phyloP scores from a whole-genome alignment of 805 yeast species.

The Ogataea paraovalis region DNA sequence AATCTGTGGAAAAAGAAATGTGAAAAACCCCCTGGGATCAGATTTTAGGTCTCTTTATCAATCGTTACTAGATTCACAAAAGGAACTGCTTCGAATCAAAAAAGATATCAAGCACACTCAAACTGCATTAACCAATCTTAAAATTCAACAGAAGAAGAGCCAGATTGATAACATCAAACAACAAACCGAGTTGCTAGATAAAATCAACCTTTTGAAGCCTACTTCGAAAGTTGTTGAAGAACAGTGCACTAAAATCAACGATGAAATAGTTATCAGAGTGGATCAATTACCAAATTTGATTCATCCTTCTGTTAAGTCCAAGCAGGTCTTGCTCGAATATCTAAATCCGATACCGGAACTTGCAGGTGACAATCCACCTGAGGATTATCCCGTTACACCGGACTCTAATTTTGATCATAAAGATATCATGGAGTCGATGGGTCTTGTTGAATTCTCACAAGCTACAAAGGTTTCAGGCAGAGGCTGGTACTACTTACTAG shows the following conservation, averaged over 20 bases:
- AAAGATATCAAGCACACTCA: slow-evolving; percentile 21
- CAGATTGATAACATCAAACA: slow-evolving; percentile 6
- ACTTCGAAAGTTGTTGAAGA: slow-evolving; percentile 27
- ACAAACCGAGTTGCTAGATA: slow-evolving; percentile 10
- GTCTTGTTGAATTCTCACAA: slow-evolving; percentile 61
- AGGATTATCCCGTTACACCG: slow-evolving; percentile 16
- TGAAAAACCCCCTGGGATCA: slow-evolving; percentile 21
- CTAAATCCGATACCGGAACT: slow-evolving; percentile 42
- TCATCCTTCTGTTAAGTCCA: slow-evolving; percentile 41
- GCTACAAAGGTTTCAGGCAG: slow-evolving; percentile 77
- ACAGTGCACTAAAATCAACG: slow-evolving; percentile 29
- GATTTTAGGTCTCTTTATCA: slow-evolving; percentile 21
- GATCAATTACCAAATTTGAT: slow-evolving; percentile 63
- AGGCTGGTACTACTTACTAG: slow-evolving; percentile 84
- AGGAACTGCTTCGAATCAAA: slow-evolving; percentile 16
- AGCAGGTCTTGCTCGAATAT: slow-evolving; percentile 45
- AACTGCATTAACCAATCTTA: slow-evolving; percentile 15
- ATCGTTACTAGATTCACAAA: slow-evolving; percentile 18
- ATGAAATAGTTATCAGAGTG: slow-evolving; percentile 35
- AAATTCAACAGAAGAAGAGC: slow-evolving; percentile 14
- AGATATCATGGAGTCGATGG: slow-evolving; percentile 61
- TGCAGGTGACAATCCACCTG: neutral
- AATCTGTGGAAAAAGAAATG: slow-evolving; percentile 33
- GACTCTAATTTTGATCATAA: slow-evolving; percentile 53
- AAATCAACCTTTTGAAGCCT: slow-evolving; percentile 27